Base-by-base conservation (phyloP, 495 filamentous ascomycete genomes). In the Lineolata rhizophorae region DNA sequence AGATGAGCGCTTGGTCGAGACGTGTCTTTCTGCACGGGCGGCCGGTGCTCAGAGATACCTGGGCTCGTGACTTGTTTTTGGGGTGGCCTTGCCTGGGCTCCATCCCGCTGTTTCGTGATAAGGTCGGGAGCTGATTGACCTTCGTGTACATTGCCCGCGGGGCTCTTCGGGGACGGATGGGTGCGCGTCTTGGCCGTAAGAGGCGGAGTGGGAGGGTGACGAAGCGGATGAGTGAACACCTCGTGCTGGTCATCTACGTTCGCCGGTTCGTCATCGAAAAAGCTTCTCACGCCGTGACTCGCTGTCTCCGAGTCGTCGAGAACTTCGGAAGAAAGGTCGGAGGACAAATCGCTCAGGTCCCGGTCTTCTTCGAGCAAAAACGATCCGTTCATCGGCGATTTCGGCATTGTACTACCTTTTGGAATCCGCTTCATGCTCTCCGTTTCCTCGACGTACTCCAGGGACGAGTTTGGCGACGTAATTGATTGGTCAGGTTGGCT, bases 171-270 rank as follows among this genome's bases (percentile, higher is more conserved):
- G 6, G 22, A 6, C 22, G 22, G 22, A 6, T 6, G 22, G 22
- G 6, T n/a, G 6, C n/a, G 22, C 22, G 22, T 25, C 22, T 6
- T 34, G 5, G 34, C 39, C 0, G 78, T 83, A 49, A 81, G 68
- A 2, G 80, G 76, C 32, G 82, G 80, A 13, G 78, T 83, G 10
- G 76, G 76, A 11, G 79, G 73, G 33, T 76, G 68, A 2, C 61
- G 62, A 17, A 80, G 57, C 6, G 77, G 75, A 49, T 80, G 73
- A 17, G 56, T 57, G 1, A 72, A 67, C 24, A 72, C 60, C 18
- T 53, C 52, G 14, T 70, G 46, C 16, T 60, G 55, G 19, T 45
- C 37, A 20, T 29, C 32, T 6, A 53, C 52, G n/a, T 41, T 37
- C 2, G 43, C 30, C 0, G 49, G 42, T 20, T 56, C 52, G 33